These are phyloP conservation scores for Elaeis oleifera DNA, from an alignment of 202 grass and related monocot genomes.

Conservation along the genomic window DNA sequence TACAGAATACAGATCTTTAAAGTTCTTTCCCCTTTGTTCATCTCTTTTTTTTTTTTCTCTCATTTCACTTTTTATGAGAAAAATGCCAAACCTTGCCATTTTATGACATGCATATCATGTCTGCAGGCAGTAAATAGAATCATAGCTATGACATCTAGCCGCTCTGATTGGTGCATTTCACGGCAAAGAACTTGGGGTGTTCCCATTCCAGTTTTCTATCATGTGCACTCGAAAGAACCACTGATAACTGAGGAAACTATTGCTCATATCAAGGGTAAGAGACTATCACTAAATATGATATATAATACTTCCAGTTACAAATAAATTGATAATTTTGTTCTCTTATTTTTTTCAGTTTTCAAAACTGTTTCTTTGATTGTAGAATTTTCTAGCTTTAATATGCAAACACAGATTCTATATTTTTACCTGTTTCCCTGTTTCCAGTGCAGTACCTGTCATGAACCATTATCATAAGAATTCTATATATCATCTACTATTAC, in stretches of 20 bases:
- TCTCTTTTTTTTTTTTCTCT: neutral
- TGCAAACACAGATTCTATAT: too few relatives aligned
- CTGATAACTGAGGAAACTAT: constrained; percentile 92
- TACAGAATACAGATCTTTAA: too few relatives aligned
- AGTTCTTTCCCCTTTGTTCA: neutral
- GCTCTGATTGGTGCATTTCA: constrained; percentile 99
- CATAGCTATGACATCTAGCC: constrained; percentile 77
- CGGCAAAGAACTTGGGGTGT: constrained; percentile 97
- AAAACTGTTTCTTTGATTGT: too few relatives aligned
- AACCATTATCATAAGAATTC: too few relatives aligned
- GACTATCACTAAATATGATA: constrained; percentile 5
- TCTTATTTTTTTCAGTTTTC: too few relatives aligned
- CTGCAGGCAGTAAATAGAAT: constrained; percentile 89
- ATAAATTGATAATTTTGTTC: too few relatives aligned
- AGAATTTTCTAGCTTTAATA: too few relatives aligned
- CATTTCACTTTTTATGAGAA: constrained; percentile 2
- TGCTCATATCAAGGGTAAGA: constrained; percentile 73
- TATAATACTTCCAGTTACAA: too few relatives aligned
- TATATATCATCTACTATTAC: too few relatives aligned
- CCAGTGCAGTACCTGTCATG: too few relatives aligned
- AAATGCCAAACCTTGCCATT: constrained; percentile 1
- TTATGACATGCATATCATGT: constrained; percentile 18
- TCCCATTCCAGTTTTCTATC: constrained; percentile 95
- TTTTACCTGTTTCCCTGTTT: too few relatives aligned
- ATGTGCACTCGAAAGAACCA: constrained; percentile 75